Evolutionary conservation across 1,284 basidiomycete species (phyloP).

Genomic region (Cutaneotrichosporon mucoides): DNA sequence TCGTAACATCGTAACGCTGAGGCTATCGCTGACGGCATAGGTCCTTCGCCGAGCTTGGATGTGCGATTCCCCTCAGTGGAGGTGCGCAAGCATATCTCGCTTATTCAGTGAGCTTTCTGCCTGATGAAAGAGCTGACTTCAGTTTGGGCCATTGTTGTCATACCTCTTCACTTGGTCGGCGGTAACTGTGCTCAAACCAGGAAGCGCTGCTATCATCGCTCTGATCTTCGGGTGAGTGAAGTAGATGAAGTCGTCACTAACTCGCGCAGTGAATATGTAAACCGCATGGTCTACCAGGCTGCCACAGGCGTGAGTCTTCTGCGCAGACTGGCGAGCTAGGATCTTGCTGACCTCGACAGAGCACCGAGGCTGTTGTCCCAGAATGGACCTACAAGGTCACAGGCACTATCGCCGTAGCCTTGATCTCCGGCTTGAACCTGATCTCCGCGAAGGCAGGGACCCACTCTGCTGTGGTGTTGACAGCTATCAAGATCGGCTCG

Average conservation of each 20-base stretch:
- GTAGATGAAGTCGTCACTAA: conserved; percentile 44
- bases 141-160: conserved; percentile 76
- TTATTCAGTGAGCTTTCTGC: conserved; percentile 56
- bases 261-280: conserved; percentile 71
- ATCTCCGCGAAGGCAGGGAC: conserved; percentile 75
- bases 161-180: conserved; percentile 87
- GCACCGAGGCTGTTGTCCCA: conserved; percentile 61
- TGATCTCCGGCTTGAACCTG: conserved; percentile 72
- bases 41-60: conserved; percentile 75
- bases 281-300: conserved; percentile 52
- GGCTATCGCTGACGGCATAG: conserved; percentile 46
- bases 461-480: conserved; percentile 77
- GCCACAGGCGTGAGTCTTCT: conserved; percentile 16
- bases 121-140: conserved; percentile 5
- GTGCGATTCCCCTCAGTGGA: conserved; percentile 60
- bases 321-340: no score
- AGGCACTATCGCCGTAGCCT: conserved; percentile 65
- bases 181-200: conserved; percentile 75
- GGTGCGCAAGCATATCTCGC: conserved; percentile 88
- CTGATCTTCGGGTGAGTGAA: conserved; percentile 50
- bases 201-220: conserved; percentile 56
- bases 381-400: conserved; percentile 91
- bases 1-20: not conserved
- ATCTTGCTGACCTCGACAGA: not conserved
- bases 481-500: conserved; percentile 63